Evolutionary conservation across 306 rosid genomes (phyloP), one percentile per base, ranked within the genome.

Genomic region (Chamaecrista fasciculata): DNA sequence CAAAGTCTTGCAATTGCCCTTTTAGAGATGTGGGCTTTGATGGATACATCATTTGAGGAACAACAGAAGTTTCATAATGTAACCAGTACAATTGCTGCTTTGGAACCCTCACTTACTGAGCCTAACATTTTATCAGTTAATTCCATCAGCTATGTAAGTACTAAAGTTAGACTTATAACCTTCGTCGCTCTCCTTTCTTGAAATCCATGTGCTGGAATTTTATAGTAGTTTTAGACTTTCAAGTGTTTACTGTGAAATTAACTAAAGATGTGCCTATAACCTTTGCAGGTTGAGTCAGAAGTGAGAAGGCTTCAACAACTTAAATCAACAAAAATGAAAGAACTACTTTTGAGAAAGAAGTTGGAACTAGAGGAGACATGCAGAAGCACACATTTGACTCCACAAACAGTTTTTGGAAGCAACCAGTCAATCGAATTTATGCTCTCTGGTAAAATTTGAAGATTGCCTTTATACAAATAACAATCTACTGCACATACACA

Each of bases 1-100:
- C 88, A 79, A 85, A 37, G 52, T 62, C 72, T 81, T 42, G 88
- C 87, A 51, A 73, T 79, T 62, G 51, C 76, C 29, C 67, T 91
- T 48, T 68, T 89, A 74, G 96, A 89, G 78, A 43, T 89, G 83
- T 91, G 96, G 96, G 76, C 80, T 82, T 72, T 89, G 83, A 86
- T 89, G 91, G 96, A 89, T 58, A 86, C 82, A 66, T 84, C 91
- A 2, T 19, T 70, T 62, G 94, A 74, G 75, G 90, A 89, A 72
- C 91, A 83, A 53, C 75, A 60, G 71, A 50, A 40, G 58, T 85
- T 88, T 80, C 94, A 78, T 66, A 84, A 75, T 44, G 75, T 86
- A 28, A 85, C 94, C 24, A 68, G 84, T 65, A 84, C 82, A 44
- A 81, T 80, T 72, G 87, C 87, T 64, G 83, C 93, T 78, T 67